phyloP scores from a whole-genome alignment of 768 basidiomycete species.

The Peribolospora kevripleyi region DNA sequence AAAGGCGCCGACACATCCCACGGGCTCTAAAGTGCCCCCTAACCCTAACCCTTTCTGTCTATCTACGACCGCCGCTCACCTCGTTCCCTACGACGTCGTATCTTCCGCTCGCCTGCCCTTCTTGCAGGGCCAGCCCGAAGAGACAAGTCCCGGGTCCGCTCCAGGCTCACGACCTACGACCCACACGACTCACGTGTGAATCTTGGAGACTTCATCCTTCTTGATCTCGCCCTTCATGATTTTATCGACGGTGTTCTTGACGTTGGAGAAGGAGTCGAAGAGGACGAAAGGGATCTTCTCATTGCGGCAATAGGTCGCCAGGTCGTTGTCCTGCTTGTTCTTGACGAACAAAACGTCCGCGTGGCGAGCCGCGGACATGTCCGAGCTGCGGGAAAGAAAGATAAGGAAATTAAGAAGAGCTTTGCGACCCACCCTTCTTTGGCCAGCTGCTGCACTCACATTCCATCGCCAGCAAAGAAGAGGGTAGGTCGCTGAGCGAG shows the following conservation, averaged over 20 bases:
- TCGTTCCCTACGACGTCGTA: no score
- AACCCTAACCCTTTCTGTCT: no score
- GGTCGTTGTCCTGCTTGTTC: slow-evolving; percentile 13
- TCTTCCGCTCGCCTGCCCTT: no score
- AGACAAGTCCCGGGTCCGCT: no score
- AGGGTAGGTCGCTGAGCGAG: slow-evolving; percentile 44
- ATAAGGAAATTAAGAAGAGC: not conserved
- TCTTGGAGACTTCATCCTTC: not conserved
- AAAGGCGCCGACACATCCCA: no score
- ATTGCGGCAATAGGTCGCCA: not conserved
- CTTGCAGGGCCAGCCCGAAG: no score
- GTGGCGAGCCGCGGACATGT: slow-evolving; percentile 71
- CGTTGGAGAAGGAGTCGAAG: not conserved
- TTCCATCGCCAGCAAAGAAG: slow-evolving; percentile 92
- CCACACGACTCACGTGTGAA: no score
- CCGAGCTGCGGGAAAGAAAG: slow-evolving; percentile 21
- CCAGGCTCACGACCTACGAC: no score
- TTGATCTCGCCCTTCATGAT: not conserved
- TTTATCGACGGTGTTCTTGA: not conserved
- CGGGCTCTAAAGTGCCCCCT: no score
- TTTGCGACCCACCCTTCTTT: not conserved
- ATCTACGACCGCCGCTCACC: no score
- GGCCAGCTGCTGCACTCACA: slow-evolving; percentile 37
- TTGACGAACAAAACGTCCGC: slow-evolving; percentile 84
- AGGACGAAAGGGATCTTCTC: not conserved